Base-by-base conservation (phyloP, 805 yeast genomes). In the Spencermartinsiella europaea region DNA sequence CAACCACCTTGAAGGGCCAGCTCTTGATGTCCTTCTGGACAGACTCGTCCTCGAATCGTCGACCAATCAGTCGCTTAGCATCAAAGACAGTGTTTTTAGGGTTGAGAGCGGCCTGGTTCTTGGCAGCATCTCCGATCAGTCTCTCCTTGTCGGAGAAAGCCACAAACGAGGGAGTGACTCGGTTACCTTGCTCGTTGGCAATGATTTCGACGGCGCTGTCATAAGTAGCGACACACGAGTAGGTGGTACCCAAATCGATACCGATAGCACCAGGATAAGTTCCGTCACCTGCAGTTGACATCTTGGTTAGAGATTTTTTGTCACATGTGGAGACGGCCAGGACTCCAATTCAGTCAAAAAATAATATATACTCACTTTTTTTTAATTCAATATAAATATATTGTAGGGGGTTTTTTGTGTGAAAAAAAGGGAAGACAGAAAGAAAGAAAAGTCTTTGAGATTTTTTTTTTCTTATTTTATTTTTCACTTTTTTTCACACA, bases 201-300 rank as follows among this genome's bases (percentile, higher is more conserved):
- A 89, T 85, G 70, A 89, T 90, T 73, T 90, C 97, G 45, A 90
- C 97, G 59, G 91, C 95, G 65, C 85, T 85, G 62, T 88, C 76
- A 76, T 88, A 88, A 66, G 88, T 95, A 61, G 95, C 96, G 54
- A 89, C 96, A 81, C 96, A 89, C 44, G 96, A 88, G 76, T 88
- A 88, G 50, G 95, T 88, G 64, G 95, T 86, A 81, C 95, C 95
- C 74, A 86, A 79, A 80, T 90, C 98, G 83, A 91, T 91, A 84
- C 99, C 99, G 71, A 88, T 85, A 75, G 93, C 93, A 85, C 97
- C 97, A 82, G 90, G 93, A 84, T 85, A 89, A 78, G 89, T 93
- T 84, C 96, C 96, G 81, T 89, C 96, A 83, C 62, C 61, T 49
- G 63, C 63, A 55, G 62, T 48, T 49, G 67, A 57, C 59, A 55